A percentile compares a stretch with the other conserved stretches of the same genome.
Conservation (phyloP, 768 basidiomycete species). For the Xerocomus spinulosus region DNA sequence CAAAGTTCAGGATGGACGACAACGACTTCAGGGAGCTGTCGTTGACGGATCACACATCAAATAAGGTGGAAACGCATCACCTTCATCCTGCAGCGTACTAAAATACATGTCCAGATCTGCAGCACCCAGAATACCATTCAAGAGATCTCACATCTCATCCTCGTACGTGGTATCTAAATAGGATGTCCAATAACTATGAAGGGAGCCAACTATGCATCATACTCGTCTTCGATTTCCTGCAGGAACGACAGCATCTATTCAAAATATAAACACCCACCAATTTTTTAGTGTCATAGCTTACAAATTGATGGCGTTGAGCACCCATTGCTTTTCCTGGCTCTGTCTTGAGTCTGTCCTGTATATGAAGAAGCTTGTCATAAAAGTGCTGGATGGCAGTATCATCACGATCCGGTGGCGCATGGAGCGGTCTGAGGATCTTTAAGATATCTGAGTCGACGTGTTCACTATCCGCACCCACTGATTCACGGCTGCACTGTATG, state of each 20-base stretch:
- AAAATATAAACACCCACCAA: neutral
- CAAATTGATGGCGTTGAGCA: slow-evolving; percentile 65
- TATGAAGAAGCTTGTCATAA: slow-evolving; percentile 77
- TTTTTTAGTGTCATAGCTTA: slow-evolving; percentile 30
- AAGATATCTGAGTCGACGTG: neutral
- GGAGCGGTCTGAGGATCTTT: slow-evolving; percentile 35
- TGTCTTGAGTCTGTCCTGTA: slow-evolving; percentile 75
- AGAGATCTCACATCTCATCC: neutral
- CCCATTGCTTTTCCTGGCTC: slow-evolving; percentile 63
- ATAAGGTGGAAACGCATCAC: neutral
- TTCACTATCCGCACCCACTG: slow-evolving; percentile 28
- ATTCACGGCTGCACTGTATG: slow-evolving; percentile 55
- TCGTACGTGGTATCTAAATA: neutral
- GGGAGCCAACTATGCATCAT: too few species aligned
- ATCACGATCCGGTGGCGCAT: slow-evolving; percentile 45
- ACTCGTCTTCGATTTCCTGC: slow-evolving; percentile 53
- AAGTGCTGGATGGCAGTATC: slow-evolving; percentile 76
- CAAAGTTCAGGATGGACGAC: too few species aligned
- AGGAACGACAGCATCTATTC: slow-evolving; percentile 63
- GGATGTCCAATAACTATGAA: too few species aligned
- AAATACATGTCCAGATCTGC: too few species aligned
- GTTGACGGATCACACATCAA: too few species aligned
- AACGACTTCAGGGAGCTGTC: too few species aligned
- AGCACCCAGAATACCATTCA: too few species aligned
- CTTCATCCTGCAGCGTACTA: neutral